Evolutionary conservation across 78 protist genomes (phyloP).

Genomic region (Thecamonas trahens): DNA sequence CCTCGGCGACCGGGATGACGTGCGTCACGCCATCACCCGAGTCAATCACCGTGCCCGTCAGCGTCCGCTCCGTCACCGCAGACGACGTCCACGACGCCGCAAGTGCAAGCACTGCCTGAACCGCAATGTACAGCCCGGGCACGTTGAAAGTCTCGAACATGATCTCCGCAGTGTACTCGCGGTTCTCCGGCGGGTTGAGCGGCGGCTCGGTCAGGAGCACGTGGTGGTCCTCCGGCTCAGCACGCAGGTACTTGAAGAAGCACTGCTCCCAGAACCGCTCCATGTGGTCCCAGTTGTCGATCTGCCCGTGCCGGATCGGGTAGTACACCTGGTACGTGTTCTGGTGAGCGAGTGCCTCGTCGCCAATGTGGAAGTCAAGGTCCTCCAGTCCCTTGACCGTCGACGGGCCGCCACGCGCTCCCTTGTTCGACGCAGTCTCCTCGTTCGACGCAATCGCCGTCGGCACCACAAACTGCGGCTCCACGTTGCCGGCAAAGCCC

Average conservation of each 20-base stretch:
- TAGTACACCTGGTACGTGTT: conserved; percentile 57
- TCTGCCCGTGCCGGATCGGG: conserved; percentile 91
- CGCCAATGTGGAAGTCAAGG: conserved; percentile 97
- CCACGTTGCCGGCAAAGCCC: conserved; percentile 96
- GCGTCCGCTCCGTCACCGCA: conserved; percentile 29
- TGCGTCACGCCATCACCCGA: conserved; percentile 99
- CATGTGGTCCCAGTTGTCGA: conserved; percentile 96
- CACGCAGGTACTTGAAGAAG: conserved; percentile 92
- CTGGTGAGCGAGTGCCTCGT: conserved; percentile 64
- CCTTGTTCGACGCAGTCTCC: background rate
- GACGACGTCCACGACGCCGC: conserved; percentile 82
- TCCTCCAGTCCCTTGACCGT: conserved; percentile 78
- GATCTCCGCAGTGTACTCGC: conserved; percentile 97
- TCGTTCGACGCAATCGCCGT: no score
- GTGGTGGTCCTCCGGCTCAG: conserved; percentile 97
- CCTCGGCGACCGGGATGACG: conserved; percentile 98
- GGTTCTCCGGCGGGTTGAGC: conserved; percentile 98
- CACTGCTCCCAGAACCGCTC: conserved; percentile 96
- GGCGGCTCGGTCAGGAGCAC: conserved; percentile 97
- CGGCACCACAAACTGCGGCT: conserved; percentile 93
- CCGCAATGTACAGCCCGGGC: conserved; percentile 96
- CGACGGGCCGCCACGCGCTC: no score
- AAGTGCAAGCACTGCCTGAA: conserved; percentile 98
- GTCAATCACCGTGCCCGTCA: conserved; percentile 98
- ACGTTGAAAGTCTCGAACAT: conserved; percentile 99